Evolutionary conservation across 306 rosid species (phyloP).

Genomic region (Fragaria iinumae): DNA sequence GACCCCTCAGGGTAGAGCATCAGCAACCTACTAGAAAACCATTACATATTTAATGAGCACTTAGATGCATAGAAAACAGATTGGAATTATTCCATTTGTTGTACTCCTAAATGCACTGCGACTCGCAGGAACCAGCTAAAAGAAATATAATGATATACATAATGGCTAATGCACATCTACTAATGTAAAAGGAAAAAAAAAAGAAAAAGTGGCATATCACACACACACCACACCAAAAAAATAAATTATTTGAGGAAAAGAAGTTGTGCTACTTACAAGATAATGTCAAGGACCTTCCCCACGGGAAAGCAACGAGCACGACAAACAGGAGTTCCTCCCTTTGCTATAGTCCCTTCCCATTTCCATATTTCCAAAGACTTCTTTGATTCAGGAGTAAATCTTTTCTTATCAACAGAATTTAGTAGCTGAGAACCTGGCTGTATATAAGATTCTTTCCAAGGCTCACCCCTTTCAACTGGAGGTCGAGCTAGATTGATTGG

Average conservation of each 20-base stretch:
- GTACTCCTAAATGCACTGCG: background rate
- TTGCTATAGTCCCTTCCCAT: conserved; percentile 99
- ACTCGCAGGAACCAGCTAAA: background rate
- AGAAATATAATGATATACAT: background rate
- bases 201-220: background rate
- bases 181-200: background rate
- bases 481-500: conserved; percentile 42
- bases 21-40: background rate
- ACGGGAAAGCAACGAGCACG: conserved; percentile 99
- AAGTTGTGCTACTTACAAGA: conserved; percentile 60
- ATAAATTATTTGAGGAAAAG: background rate
- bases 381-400: conserved; percentile 67
- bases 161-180: conserved; percentile 1
- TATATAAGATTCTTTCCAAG: conserved; percentile 57
- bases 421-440: conserved; percentile 47
- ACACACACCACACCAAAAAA: background rate
- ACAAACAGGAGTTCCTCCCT: conserved; percentile 96
- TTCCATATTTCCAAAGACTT: conserved; percentile 69
- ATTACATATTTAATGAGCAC: background rate
- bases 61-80: background rate
- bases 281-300: conserved; percentile 75
- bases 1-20: background rate
- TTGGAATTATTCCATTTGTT: conserved; percentile 2
- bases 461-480: conserved; percentile 54
- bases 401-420: conserved; percentile 51